Evolutionary conservation across 306 rosid species (phyloP), one percentile per base, ranked within the genome.

Genomic region (Citrullus amarus): DNA sequence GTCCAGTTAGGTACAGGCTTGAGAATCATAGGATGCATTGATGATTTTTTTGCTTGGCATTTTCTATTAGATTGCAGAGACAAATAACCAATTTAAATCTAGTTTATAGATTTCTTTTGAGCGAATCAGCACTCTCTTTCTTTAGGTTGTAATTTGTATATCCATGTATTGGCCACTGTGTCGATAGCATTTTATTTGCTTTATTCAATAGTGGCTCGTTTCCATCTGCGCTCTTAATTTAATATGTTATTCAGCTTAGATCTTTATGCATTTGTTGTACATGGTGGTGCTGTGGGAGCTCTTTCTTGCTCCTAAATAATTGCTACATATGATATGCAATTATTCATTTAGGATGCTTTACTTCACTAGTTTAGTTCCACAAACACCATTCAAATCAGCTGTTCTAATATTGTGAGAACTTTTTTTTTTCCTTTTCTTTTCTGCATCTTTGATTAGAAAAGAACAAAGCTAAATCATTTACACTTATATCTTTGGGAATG

Each of bases 161-260:
- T 44, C 20, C 39, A 46, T 46, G 39, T 70, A 70, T 70, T 70
- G 76, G 58, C 76, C 76, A 70, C 53, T 46, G 58, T 70, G 76
- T 44, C 17, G 1, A 46, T 12, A 70, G 39, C 76, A 73, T 73
- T 73, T 51, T 51, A 43, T 48, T 14, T 73, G 58, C 77, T 36
- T 73, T 51, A 13, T 73, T 73, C 77, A 50, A 50, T 73, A 73
- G 77, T 73, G 77, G 44, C 16, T 51, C 53, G 28, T 51, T 73
- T 28, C 44, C 60, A 50, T 73, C 46, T 50, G 44, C 30, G 59
- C 77, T 51, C 25, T 14, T 51, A 73, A 15, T 73, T 73, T 51
- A 50, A 73, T 73, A 73, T 50, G 59, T 30, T 30, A 30, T 30
- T 73, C 41, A 50, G 25, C 44, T 51, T 51, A 73, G 61, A 73